Evolutionary conservation across 2,329 filamentous ascomycete species (phyloP).

Genomic region (Talaromyces sp.): DNA sequence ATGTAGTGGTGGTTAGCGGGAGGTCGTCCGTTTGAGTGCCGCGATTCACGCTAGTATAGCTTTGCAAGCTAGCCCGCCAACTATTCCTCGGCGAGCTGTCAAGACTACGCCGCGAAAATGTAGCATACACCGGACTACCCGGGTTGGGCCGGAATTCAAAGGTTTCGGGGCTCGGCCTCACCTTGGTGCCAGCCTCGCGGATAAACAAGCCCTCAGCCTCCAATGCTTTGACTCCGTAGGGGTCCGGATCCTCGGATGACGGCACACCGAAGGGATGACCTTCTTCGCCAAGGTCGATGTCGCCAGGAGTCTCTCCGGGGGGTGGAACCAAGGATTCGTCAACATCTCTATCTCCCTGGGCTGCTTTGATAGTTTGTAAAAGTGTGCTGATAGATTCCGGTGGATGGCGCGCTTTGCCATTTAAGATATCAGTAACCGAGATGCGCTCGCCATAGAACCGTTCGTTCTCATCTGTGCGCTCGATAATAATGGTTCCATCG

Average conservation of each 20-base stretch:
- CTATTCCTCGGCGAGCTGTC: conserved; percentile 66
- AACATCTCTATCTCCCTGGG: conserved; percentile 78
- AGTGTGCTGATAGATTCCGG: conserved; percentile 62
- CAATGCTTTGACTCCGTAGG: conserved; percentile 87
- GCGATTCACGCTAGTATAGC: conserved; percentile 62
- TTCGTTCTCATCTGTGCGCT: conserved; percentile 85
- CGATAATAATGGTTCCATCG: conserved; percentile 83
- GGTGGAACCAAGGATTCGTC: conserved; percentile 68
- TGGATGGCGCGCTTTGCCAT: conserved; percentile 61
- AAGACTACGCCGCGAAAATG: conserved; percentile 65
- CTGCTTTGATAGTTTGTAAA: conserved; percentile 82
- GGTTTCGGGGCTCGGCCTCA: conserved; percentile 73
- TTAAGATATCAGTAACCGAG: conserved; percentile 64
- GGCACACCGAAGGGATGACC: conserved; percentile 71
- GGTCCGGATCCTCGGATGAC: conserved; percentile 79
- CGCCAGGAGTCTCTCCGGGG: conserved; percentile 73
- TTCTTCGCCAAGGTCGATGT: conserved; percentile 59
- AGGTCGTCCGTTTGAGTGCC: conserved; percentile 69
- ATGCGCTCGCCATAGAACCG: conserved; percentile 75
- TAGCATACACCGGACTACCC: conserved; percentile 68
- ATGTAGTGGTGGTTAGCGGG: conserved; percentile 31
- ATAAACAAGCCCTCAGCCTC: conserved; percentile 83
- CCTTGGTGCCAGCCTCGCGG: conserved; percentile 79
- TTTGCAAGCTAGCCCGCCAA: conserved; percentile 69
- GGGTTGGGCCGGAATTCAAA: conserved; percentile 82